Base-by-base conservation (phyloP, 2,329 filamentous ascomycete species). In the Ophiostoma perfectum region DNA sequence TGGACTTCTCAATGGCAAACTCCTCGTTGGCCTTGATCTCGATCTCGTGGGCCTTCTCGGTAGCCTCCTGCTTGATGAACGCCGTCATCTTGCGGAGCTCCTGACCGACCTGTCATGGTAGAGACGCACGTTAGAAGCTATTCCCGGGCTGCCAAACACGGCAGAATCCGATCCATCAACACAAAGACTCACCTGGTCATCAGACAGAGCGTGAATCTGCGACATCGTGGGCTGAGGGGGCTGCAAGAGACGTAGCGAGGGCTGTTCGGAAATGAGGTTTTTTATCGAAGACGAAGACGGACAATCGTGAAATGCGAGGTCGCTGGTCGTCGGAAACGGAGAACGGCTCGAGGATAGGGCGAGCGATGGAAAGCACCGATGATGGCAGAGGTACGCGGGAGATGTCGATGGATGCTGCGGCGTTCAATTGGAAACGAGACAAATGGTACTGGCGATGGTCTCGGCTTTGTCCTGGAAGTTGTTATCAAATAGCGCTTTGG, bases 41-140 rank as follows among this genome's bases (percentile, higher is more conserved):
- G 80, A 99, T 98, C 81, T 99, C 95, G 78, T 91, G 91, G 75
- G 93, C 93, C 82, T 99, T 99, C 79, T 99, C 95, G 77, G 90
- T 87, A 70, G 95, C 95, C 83, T 99, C 95, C 83, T 98, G 95
- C 80, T 93, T 92, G 88, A 99, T 99, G 87, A 99, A 99, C 78
- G 93, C 94, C 70, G 95, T 98, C 95, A 99, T 99, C 88, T 99
- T 99, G 86, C 92, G 93, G 81, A 99, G 91, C 88, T 99, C 95
- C 82, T 92, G 89, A 82, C 91, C 89, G 86, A 99, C 95, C 93
- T 98, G 79, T 36, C 18, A 5, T 44, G 58, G 41, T 62, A 62
- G 58, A n/a, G 14, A 27, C 27, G 27, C 27, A 27, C 27, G 27
- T 27, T 27, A 27, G 27, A 27, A 27, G 27, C 27, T 27, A 27